These are phyloP conservation scores for Pinus albicaulis DNA, from an alignment of 75 land plant genomes.

Conservation along the genomic window DNA sequence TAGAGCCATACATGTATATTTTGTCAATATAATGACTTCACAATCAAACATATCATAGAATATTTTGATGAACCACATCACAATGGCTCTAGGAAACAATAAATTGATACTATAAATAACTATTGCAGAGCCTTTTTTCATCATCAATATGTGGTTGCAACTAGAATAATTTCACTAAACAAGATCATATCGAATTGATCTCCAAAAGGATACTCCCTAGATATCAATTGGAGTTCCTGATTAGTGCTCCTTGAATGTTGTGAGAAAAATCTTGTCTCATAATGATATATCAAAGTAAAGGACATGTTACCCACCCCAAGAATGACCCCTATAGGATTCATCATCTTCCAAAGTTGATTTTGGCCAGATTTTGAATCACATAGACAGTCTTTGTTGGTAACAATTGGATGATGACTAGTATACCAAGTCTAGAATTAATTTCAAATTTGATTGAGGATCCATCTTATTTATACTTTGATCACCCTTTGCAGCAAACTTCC, in stretches of 20 bases:
- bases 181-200: not conserved
- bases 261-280: too few species aligned
- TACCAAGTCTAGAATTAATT: too few species aligned
- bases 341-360: too few species aligned
- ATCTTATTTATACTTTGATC: too few species aligned
- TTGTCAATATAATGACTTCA: not conserved
- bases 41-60: not conserved
- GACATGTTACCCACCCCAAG: too few species aligned
- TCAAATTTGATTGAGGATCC: too few species aligned
- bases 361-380: too few species aligned
- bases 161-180: not conserved
- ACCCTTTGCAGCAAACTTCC: too few species aligned
- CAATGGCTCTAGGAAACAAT: not conserved
- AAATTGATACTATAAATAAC: not conserved
- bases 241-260: conserved; percentile 96
- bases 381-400: too few species aligned
- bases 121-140: not conserved
- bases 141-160: not conserved
- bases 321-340: too few species aligned
- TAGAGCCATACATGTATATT: not conserved
- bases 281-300: too few species aligned
- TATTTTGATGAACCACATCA: not conserved
- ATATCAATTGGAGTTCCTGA: conserved; percentile 81
- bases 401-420: too few species aligned
- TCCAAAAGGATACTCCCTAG: conserved; percentile 89